Evolutionary conservation across 805 yeast genomes (phyloP), one percentile per base, ranked within the genome.

Genomic region (Wickerhamomyces strasburgensis): DNA sequence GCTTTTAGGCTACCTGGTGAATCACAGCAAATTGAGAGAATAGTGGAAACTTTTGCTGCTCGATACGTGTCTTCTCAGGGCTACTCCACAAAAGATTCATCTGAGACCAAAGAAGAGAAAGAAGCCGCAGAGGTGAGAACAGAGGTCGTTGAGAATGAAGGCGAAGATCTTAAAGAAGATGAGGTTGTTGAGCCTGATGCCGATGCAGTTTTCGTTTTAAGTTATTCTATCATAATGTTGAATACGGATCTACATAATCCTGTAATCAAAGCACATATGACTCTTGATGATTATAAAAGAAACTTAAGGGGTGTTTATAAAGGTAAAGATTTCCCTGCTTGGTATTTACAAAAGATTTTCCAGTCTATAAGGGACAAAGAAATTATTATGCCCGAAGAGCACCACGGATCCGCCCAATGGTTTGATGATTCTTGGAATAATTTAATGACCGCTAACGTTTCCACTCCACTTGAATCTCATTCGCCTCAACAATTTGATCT

Each of bases 371-470:
- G 77, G 43, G 85, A 81, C 38, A 75, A 83, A 35, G 99, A 93
- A 60, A 93, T 93, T 45, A 86, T 93, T 33, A 85, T 94, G 89
- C 98, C 98, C 0, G 98, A 93, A 52, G 98, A 93, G 53, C 97
- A 90, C 50, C 94, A 87, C 56, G 93, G 90, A 13, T 85, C 88
- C 9, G 84, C 87, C 15, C 87, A 84, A 55, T 83, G 95, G 80
- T 90, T 89, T 60, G 97, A 89, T 54, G 90, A 84, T 52, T 67
- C 76, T 14, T 84, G 95, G 95, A 80, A 80, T 47, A 78, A 81
- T 40, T 57, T 84, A 42, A 73, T 84, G 29, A 62, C 63, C 15
- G 57, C 62, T 1, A 61, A 67, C 15, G 57, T 61, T 3, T 65
- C 65, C 0, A 34, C 60, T 17, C 58, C 61, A 3, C 55, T 58